phyloP scores from a whole-genome alignment of 345 rosid genomes.

The Populus tremula region DNA sequence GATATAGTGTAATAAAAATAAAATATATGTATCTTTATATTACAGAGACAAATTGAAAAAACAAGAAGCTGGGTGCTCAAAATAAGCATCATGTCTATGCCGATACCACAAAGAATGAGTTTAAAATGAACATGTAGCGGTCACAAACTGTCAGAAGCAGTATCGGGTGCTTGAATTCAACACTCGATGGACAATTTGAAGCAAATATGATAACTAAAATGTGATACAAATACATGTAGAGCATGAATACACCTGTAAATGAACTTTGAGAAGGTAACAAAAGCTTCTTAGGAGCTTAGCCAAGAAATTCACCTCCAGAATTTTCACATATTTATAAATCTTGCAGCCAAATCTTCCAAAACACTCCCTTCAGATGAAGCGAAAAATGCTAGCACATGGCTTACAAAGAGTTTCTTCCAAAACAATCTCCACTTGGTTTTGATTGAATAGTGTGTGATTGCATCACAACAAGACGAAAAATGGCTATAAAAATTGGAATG shows the following conservation, averaged over 20 bases:
- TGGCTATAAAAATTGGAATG: too few species aligned
- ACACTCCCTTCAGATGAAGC: conserved; percentile 94
- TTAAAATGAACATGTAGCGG: background rate
- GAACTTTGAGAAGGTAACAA: background rate
- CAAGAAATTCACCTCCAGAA: conserved; percentile 58
- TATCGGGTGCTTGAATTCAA: background rate
- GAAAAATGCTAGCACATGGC: conserved; percentile 83
- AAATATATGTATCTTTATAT: background rate
- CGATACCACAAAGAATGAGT: background rate
- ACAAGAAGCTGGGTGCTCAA: background rate
- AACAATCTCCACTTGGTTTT: too few species aligned
- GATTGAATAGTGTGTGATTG: too few species aligned
- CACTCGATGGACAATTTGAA: background rate
- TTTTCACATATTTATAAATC: conserved; percentile 75
- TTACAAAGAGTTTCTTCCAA: conserved; percentile 59
- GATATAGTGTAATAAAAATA: too few species aligned
- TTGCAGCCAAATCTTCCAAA: conserved; percentile 79
- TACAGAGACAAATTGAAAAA: conserved; percentile 18
- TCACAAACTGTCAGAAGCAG: background rate
- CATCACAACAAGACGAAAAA: too few species aligned
- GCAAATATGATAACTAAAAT: background rate
- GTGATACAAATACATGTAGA: background rate
- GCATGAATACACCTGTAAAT: background rate
- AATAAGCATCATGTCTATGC: background rate
- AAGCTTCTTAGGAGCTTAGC: background rate